These are phyloP conservation scores for Vigna nakashimae DNA, from an alignment of 306 rosid species.

Conservation along the genomic window DNA sequence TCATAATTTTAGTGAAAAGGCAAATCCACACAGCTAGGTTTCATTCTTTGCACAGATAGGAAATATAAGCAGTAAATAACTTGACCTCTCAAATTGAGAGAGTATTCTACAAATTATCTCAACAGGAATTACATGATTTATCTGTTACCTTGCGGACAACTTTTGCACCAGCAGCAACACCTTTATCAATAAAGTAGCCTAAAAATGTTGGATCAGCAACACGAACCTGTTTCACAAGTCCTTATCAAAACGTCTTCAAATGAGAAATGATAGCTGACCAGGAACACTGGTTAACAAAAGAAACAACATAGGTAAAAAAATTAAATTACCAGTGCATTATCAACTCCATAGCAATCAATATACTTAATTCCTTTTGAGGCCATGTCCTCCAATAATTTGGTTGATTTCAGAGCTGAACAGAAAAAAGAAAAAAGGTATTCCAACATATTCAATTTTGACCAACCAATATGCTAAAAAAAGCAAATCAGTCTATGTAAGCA, in stretches of 20 bases:
- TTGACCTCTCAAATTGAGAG: constrained; percentile 28
- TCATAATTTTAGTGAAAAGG: constrained; percentile 18
- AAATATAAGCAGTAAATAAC: constrained; percentile 24
- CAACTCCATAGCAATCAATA: constrained; percentile 97
- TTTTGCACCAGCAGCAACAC: constrained; percentile 94
- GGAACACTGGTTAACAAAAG: constrained; percentile 29
- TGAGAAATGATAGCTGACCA: constrained; percentile 32
- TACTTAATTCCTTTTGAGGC: constrained; percentile 86
- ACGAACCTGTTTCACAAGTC: constrained; percentile 78
- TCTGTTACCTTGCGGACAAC: constrained; percentile 92
- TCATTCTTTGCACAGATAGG: constrained; percentile 4
- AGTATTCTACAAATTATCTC: constrained; percentile 5
- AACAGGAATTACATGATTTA: constrained; percentile 23
- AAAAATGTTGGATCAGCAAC: constrained; percentile 95
- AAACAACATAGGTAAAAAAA: constrained; percentile 31
- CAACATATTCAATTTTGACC: constrained; percentile 19
- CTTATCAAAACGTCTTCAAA: constrained; percentile 45
- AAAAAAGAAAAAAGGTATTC: neutral
- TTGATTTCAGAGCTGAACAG: constrained; percentile 76
- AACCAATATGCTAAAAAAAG: constrained; percentile 23
- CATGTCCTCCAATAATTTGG: constrained; percentile 92
- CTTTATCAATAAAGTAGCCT: constrained; percentile 96
- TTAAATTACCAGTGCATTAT: constrained; percentile 81
- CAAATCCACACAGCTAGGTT: constrained; percentile 15
- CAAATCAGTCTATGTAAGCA: constrained; percentile 34